Evolutionary conservation across 2,329 filamentous ascomycete genomes (phyloP), one percentile per base, ranked within the genome.

Genomic region (Colletotrichum karsti): DNA sequence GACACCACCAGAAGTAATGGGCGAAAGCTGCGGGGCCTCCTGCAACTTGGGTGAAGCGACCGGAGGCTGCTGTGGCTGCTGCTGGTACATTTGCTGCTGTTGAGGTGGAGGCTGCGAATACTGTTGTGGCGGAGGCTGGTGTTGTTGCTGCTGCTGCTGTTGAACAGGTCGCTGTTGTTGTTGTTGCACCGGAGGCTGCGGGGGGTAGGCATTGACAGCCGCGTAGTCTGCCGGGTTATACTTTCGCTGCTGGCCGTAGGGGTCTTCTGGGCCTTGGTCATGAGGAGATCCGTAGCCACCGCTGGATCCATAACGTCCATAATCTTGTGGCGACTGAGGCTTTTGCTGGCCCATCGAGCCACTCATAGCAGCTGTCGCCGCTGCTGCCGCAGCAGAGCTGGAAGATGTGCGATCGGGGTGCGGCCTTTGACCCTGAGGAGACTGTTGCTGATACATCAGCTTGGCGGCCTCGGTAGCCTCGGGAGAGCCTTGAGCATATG

Each of bases 211-310:
- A 74, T 83, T 86, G 72, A 89, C 86, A 74, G 86, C 89, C 67
- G 91, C 92, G 77, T 95, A 96, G 70, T 91, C 91, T 24, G 89
- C 89, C 28, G 93, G 93, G 76, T 96, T 93, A 77, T 96, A 96
- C 72, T 89, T 89, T 42, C 89, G 84, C 72, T 91, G 89, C 69
- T 85, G 81, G 15, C 75, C 74, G 53, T 81, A 77, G 62, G 79
- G 77, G 26, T 74, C 76, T 8, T 76, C 67, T 8, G 72, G 71
- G 9, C 63, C 54, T 20, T 74, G 73, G 15, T 74, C 76, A 61
- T 77, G 58, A 5, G 51, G 53, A n/a, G 77, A 7, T 64, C 72
- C 26, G 63, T 63, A 64, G 10, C 70, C 61, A 55, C 78, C 76
- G 26, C 78, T 73, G 7, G 74, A 72, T n/a, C 74, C 74, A 26